Conservation (phyloP, 1,284 basidiomycete species). For the Sanghuangporus weigelae region DNA sequence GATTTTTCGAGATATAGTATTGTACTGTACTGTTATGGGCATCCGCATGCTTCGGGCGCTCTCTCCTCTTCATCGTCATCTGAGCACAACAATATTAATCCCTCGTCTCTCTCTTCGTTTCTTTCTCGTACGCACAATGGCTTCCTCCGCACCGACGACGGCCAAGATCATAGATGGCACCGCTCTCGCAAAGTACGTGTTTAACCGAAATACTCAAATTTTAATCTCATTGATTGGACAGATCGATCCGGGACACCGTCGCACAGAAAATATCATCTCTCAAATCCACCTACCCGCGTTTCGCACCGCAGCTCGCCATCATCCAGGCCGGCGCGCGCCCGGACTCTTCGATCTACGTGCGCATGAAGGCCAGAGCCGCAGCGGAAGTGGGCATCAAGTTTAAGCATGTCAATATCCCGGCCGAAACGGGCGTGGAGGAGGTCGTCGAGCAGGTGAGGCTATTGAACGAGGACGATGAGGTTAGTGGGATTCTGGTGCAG, state of each 20-base stretch:
- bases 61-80: too few species aligned
- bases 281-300: constrained; percentile 68
- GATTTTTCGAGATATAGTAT: too few species aligned
- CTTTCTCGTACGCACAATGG: constrained; percentile 33
- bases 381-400: constrained; percentile 92
- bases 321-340: constrained; percentile 91
- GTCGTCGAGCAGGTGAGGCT: constrained; percentile 76
- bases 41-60: too few species aligned
- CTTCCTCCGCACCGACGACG: constrained; percentile 42
- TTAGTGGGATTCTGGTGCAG: constrained; percentile 94
- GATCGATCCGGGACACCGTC: constrained; percentile 76
- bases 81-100: too few species aligned
- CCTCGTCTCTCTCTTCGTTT: too few species aligned
- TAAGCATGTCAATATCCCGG: constrained; percentile 75
- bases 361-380: constrained; percentile 97
- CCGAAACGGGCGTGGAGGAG: constrained; percentile 68
- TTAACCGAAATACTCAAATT: constrained; percentile 12
- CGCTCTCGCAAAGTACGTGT: constrained; percentile 76
- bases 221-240: constrained; percentile 31
- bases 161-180: constrained; percentile 81
- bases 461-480: constrained; percentile 79
- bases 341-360: constrained; percentile 91
- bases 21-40: too few species aligned
- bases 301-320: constrained; percentile 88
- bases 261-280: constrained; percentile 58